These are phyloP conservation scores for Cadophora sp. DNA, from an alignment of 2,329 filamentous ascomycete species.

Conservation along the genomic window DNA sequence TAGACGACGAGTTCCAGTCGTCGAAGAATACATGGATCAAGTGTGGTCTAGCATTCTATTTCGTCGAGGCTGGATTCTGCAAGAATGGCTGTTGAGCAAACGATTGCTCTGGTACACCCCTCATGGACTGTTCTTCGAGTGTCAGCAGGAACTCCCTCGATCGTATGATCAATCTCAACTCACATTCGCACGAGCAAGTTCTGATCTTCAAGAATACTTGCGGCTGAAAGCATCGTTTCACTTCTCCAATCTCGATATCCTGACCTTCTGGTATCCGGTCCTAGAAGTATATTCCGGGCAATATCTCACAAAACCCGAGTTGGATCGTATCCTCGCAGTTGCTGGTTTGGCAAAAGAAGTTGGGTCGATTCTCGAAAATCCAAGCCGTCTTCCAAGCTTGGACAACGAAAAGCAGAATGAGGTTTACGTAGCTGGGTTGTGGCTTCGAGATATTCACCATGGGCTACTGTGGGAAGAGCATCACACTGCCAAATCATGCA, in stretches of 20 bases:
- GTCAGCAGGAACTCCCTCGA: conserved; percentile 14
- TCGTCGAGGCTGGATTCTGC: conserved; percentile 19
- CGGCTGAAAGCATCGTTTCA: conserved; percentile 14
- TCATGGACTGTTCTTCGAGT: conserved; percentile 20
- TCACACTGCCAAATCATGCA: neutral
- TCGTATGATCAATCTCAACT: conserved; percentile 3
- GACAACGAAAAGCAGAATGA: conserved; percentile 5
- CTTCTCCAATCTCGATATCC: conserved; percentile 6
- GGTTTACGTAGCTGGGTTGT: conserved; percentile 21
- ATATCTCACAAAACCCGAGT: conserved; percentile 12
- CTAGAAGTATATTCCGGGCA: conserved; percentile 15
- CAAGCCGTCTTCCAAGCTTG: neutral
- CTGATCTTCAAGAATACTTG: conserved; percentile 12
- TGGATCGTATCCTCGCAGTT: conserved; percentile 11
- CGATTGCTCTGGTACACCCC: conserved; percentile 18
- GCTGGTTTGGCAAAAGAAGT: conserved; percentile 20
- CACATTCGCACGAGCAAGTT: neutral
- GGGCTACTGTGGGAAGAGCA: conserved; percentile 15
- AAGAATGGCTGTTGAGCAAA: conserved; percentile 23
- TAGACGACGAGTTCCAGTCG: neutral
- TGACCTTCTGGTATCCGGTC: conserved; percentile 13
- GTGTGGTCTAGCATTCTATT: conserved; percentile 16
- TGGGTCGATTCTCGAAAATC: conserved; percentile 9
- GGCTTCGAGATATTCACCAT: conserved; percentile 19
- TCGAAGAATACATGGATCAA: conserved; percentile 5